Conservation (phyloP, 192 early-diverging fungal species). For the Umbelopsis ramanniana region DNA sequence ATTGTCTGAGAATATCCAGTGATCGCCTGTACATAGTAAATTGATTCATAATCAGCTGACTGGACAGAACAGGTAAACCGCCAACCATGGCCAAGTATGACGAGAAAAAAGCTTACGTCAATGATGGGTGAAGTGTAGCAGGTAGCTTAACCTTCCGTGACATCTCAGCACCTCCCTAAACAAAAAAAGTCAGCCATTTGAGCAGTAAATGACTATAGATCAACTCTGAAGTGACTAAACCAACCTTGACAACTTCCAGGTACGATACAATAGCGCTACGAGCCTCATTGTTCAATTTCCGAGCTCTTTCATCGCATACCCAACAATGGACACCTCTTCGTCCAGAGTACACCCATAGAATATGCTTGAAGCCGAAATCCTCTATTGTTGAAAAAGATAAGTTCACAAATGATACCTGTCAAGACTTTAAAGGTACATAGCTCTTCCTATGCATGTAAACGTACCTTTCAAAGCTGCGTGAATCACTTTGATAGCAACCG, state of each 20-base stretch:
- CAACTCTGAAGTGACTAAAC: neutral
- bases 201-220: neutral
- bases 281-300: constrained; percentile 74
- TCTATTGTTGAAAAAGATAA: constrained; percentile 46
- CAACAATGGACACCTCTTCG: constrained; percentile 99
- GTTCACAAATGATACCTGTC: neutral
- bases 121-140: constrained; percentile 69
- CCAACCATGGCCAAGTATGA: neutral
- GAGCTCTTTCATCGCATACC: constrained; percentile 91
- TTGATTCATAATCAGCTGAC: neutral
- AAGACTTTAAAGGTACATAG: neutral
- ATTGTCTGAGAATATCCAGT: constrained; percentile 62
- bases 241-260: constrained; percentile 73
- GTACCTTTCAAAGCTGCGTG: constrained; percentile 71
- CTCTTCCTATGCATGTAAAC: neutral
- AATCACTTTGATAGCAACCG: constrained; percentile 85
- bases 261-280: constrained; percentile 85
- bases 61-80: neutral
- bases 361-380: constrained; percentile 94
- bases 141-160: constrained; percentile 75
- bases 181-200: neutral
- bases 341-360: constrained; percentile 96
- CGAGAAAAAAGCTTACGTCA: constrained; percentile 50
- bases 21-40: constrained; percentile 54
- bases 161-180: constrained; percentile 74